phyloP scores from a whole-genome alignment of 73 alveolate genomes.

The Paramecium octaurelia region DNA sequence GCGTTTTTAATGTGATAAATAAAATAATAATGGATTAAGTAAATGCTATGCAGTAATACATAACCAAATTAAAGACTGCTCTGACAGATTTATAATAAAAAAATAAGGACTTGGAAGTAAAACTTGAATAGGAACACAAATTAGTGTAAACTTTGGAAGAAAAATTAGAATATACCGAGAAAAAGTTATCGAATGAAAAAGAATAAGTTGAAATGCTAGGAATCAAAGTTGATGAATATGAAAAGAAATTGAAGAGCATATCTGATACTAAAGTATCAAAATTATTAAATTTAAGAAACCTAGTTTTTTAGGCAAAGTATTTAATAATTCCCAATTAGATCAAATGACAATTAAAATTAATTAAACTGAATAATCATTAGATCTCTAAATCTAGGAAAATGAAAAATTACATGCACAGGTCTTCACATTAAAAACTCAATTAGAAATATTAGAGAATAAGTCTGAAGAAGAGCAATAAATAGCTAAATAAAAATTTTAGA shows the following conservation, averaged over 20 bases:
- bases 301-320: constrained; percentile 1
- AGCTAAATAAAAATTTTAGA: background rate
- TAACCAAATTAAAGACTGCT: background rate
- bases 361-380: background rate
- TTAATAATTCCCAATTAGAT: background rate
- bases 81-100: background rate
- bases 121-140: background rate
- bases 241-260: background rate
- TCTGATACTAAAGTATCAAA: background rate
- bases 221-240: background rate
- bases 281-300: background rate
- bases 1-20: background rate
- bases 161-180: background rate
- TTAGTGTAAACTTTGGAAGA: background rate
- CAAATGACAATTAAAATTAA: background rate
- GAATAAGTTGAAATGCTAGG: background rate
- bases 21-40: constrained; percentile 5
- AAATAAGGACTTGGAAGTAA: background rate
- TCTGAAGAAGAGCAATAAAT: background rate
- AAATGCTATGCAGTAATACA: background rate
- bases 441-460: background rate
- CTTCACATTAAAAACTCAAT: background rate
- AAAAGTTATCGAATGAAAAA: background rate
- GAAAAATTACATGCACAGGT: background rate
- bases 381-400: background rate